These are phyloP conservation scores for Cladorrhinum sp. DNA, from an alignment of 2,329 filamentous ascomycete genomes.

Conservation along the genomic window DNA sequence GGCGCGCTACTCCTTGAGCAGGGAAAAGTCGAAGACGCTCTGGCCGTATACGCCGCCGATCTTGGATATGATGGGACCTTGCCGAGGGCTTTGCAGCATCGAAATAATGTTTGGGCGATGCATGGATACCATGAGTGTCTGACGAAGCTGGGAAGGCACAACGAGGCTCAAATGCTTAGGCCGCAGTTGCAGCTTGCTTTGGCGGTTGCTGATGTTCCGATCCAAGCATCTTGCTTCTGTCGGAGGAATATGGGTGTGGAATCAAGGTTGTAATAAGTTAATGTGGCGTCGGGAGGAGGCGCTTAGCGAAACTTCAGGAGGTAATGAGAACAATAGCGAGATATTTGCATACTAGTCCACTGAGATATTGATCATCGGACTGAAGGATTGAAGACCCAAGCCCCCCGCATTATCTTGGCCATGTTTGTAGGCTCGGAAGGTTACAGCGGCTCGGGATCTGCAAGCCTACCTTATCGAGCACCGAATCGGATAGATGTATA, in stretches of 20 bases:
- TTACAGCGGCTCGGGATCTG: neutral
- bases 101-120: conserved; percentile 72
- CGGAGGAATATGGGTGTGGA: conserved; percentile 8
- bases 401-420: too few relatives aligned
- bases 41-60: conserved; percentile 58
- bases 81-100: conserved; percentile 63
- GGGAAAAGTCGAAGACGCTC: conserved; percentile 54
- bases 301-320: neutral
- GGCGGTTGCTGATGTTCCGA: conserved; percentile 57
- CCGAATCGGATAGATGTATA: too few relatives aligned
- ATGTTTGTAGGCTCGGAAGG: neutral
- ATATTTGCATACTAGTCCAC: too few relatives aligned
- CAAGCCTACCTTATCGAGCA: neutral
- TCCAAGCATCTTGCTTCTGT: conserved; percentile 58
- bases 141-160: conserved; percentile 46
- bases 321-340: neutral
- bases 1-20: conserved; percentile 69
- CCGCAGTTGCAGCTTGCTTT: conserved; percentile 50
- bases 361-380: too few relatives aligned
- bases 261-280: neutral
- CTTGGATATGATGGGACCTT: conserved; percentile 58
- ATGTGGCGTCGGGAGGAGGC: too few relatives aligned
- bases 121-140: conserved; percentile 73
- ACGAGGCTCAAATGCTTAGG: conserved; percentile 36
- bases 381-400: too few relatives aligned